A percentile compares a stretch with the other conserved stretches of the same genome.
Conservation (phyloP, 2,329 filamentous ascomycete species). For the Fusarium odoratissimum region DNA sequence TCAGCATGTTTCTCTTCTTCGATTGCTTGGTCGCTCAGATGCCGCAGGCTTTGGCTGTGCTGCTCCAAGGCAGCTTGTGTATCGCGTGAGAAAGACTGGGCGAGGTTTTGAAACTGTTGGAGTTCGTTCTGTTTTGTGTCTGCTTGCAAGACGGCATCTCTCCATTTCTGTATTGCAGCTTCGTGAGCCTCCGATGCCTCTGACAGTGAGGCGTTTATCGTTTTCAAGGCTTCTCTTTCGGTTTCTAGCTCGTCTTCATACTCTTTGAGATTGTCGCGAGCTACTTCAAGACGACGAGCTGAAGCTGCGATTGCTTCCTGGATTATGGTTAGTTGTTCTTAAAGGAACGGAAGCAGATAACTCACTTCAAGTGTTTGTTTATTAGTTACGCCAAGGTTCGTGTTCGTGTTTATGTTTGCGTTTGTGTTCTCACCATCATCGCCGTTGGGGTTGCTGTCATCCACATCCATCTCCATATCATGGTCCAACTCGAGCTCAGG, state of each 20-base stretch:
- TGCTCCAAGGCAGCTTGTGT: conserved; percentile 1
- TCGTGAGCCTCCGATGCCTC: not conserved
- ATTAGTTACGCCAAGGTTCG: not conserved
- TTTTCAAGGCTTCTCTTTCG: not conserved
- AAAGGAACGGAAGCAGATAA: fast-evolving
- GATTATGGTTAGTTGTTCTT: not conserved
- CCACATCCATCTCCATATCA: conserved; percentile 3
- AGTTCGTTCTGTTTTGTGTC: conserved; percentile 6
- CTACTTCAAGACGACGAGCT: not conserved
- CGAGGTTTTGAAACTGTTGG: not conserved
- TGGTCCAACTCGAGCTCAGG: not conserved
- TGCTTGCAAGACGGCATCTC: not conserved
- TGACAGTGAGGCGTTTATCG: not conserved
- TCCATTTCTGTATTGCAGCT: not conserved
- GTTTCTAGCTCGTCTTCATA: not conserved
- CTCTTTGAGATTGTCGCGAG: not conserved
- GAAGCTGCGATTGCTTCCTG: conserved; percentile 1
- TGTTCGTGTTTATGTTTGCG: too few relatives aligned
- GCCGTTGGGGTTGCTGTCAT: not conserved
- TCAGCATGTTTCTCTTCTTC: not conserved
- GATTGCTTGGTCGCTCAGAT: not conserved
- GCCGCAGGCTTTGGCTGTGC: not conserved
- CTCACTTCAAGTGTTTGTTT: not conserved
- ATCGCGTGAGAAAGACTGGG: not conserved
- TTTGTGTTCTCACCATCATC: not conserved